A percentile compares a stretch with the other conserved stretches of the same genome.
Evolutionary conservation across 495 filamentous ascomycete genomes (phyloP).

Genomic region (Xylaria intraflava): DNA sequence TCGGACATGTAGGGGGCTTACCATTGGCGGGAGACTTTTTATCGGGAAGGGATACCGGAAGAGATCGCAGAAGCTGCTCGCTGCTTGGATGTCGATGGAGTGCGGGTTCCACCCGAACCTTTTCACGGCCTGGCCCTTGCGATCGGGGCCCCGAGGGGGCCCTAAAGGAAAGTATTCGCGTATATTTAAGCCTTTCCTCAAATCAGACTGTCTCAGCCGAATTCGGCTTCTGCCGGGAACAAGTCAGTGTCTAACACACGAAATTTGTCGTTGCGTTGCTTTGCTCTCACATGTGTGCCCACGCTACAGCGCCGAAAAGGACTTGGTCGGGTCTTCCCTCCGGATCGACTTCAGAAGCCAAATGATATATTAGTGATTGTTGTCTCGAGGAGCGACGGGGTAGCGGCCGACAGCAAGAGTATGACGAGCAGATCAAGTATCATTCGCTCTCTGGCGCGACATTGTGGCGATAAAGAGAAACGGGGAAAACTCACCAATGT

Average conservation of each 20-base stretch:
- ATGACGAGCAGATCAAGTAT: background rate
- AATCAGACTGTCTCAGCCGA: slow-evolving; percentile 22
- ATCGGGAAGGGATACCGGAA: slow-evolving; percentile 57
- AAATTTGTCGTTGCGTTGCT: slow-evolving; percentile 28
- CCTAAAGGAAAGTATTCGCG: slow-evolving; percentile 42
- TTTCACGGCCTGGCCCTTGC: slow-evolving; percentile 34
- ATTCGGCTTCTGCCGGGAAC: slow-evolving; percentile 13
- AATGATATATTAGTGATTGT: background rate
- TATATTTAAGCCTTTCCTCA: slow-evolving; percentile 51
- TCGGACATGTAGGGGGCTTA: background rate
- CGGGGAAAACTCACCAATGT: slow-evolving; percentile 31
- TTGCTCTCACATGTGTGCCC: slow-evolving; percentile 23
- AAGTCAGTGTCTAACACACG: slow-evolving; percentile 37
- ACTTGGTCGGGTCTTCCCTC: slow-evolving; percentile 60
- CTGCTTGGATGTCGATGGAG: slow-evolving; percentile 48
- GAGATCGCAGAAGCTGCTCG: slow-evolving; percentile 58
- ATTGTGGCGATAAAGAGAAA: background rate
- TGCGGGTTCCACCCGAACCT: slow-evolving; percentile 35
- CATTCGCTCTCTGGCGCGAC: background rate
- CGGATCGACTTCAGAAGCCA: slow-evolving; percentile 36
- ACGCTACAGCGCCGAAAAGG: slow-evolving; percentile 59
- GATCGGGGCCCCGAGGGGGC: slow-evolving; percentile 30
- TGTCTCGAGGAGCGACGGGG: background rate
- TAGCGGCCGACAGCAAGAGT: background rate
- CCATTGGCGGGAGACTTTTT: slow-evolving; percentile 53